Conservation (phyloP, 2,329 filamentous ascomycete genomes). For the Fusarium hostae region DNA sequence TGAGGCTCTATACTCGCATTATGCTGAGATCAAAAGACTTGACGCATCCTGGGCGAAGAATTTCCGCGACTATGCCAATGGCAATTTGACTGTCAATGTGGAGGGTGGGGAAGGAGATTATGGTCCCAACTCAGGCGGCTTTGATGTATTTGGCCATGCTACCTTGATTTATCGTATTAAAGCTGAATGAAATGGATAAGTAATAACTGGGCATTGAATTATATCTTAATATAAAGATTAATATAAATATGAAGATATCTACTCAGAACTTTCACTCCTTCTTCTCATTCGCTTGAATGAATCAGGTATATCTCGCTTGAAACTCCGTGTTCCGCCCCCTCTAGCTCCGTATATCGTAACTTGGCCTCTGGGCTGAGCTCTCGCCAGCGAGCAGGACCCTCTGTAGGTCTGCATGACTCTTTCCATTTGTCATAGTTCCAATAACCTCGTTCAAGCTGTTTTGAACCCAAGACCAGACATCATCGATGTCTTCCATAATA, state of each 20-base stretch:
- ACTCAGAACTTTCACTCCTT: background rate
- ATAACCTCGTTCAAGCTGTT: background rate
- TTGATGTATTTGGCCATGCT: too few species aligned
- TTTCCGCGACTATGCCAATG: too few species aligned
- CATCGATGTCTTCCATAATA: fast-evolving
- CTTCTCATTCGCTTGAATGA: background rate
- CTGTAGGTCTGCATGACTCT: fast-evolving
- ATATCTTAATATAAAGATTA: too few species aligned
- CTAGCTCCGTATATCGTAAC: background rate
- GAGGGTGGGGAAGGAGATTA: too few species aligned
- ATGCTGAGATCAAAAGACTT: too few species aligned
- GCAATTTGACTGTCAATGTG: too few species aligned
- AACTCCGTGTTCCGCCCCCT: background rate
- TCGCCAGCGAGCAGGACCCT: fast-evolving
- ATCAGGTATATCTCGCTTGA: background rate
- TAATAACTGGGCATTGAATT: too few species aligned
- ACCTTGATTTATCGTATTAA: too few species aligned
- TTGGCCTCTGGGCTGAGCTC: background rate
- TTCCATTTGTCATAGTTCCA: background rate
- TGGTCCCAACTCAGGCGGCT: too few species aligned
- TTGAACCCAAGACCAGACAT: background rate
- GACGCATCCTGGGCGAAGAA: too few species aligned
- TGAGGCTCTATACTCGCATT: too few species aligned
- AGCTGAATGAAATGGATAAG: too few species aligned
- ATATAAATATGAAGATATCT: background rate